Evolutionary conservation across 176 grass and related monocot species (phyloP), one percentile per base, ranked within the genome.

Genomic region (Cenchrus purpureus): DNA sequence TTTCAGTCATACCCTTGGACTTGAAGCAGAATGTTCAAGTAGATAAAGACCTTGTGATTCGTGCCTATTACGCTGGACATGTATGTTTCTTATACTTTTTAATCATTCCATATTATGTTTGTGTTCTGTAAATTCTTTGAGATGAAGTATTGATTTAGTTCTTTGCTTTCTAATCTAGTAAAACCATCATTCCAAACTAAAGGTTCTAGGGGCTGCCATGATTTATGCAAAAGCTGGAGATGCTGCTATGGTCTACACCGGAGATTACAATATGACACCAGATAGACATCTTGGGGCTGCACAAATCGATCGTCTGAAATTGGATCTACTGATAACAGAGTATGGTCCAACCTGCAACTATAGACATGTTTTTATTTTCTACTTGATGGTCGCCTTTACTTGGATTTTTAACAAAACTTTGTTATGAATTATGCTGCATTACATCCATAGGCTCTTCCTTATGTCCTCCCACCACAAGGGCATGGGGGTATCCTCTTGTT

Each of bases 211-310:
- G 59, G 96, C 96, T 87, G 96, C 88, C 81, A 98, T 98, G 96
- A 87, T 95, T 75, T 98, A 98, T 92, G 91, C 89, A 79, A 91
- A 90, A 87, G 96, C 89, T 84, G 91, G 91, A 71, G 86, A 94
- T 53, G 88, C 74, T 84, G 75, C 84, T 81, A 87, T 98, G 86
- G 87, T 98, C 31, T 98, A 98, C 74, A 95, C 96, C 1, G 96
- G 93, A 17, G 96, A 98, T 92, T 98, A 98, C 83, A 98, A 95
- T 86, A 98, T 98, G 96, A 95, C 96, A 83, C 93, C 96, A 52
- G 96, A 98, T 87, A 91, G 96, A 84, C 93, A 98, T 94, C 96
- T 98, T 79, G 93, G 93, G 49, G 96, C 96, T 53, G 96, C 96
- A 42, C 91, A 98, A 90, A 98, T 98, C 82, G 93, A 98, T 89